Evolutionary conservation across 495 filamentous ascomycete species (phyloP), one percentile per base, ranked within the genome.

Genomic region (Jackrogersella minutella): DNA sequence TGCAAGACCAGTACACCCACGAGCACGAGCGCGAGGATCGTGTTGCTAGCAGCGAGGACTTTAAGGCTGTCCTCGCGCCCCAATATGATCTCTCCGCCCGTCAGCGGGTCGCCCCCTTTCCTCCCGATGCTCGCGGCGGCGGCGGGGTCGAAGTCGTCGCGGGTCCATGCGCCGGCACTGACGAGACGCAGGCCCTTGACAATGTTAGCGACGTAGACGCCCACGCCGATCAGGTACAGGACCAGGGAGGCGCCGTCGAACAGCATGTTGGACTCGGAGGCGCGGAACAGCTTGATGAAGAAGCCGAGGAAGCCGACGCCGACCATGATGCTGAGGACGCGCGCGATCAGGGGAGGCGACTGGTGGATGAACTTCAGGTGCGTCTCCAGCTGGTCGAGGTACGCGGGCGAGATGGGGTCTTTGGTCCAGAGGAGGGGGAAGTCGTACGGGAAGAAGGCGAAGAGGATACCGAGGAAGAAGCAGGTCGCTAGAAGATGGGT

Each of bases 391-490:
- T 90, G 86, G 76, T 88, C 84, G 75, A 87, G 91, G 84, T 90
- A 91, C n/a, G 82, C 75, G 13, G 79, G 66, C 8, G 86, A 81
- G 33, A 89, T 86, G 0, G 84, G 81, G 44, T 81, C 80, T 5
- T 86, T 85, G 30, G 91, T 89, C 95, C 95, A 99, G 33, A 99
- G 91, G 60, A 97, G 90, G 49, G 93, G 92, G 83, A 93, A 97
- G 86, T 99, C 95, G 84, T 97, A 98, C 60, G 96, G 92, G 80
- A 97, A 96, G 69, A 88, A 86, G 75, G 93, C 92, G 89, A 98
- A 99, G 79, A 99, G 90, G 74, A 98, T 95, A 69, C 95, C 95
- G 58, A 99, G 90, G 87, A 96, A 95, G 87, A 99, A 99, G 74
- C 89, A 93, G 28, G 89, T 92, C 62, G 93, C 91, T 95, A 75